These are phyloP conservation scores for Rhypophila decipiens DNA, from an alignment of 495 filamentous ascomycete species.

Conservation along the genomic window DNA sequence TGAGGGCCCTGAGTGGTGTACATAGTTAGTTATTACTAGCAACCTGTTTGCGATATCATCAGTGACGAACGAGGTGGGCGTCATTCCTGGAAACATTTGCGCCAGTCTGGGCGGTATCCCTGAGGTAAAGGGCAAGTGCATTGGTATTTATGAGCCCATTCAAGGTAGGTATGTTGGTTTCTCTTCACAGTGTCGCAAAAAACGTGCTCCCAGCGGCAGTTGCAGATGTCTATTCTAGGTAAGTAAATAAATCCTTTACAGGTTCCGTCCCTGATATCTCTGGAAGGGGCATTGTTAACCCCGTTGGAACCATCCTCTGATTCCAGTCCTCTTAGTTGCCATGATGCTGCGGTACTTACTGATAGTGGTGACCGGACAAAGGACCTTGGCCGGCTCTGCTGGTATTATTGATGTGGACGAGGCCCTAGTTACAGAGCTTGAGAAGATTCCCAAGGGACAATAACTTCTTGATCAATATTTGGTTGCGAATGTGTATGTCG, in stretches of 20 bases:
- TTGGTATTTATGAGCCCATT: slow-evolving; percentile 96
- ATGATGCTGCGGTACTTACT: slow-evolving; percentile 93
- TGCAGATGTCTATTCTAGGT: too few species aligned
- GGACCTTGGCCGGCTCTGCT: slow-evolving; percentile 70
- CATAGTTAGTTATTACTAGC: slow-evolving; percentile 82
- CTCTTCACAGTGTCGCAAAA: background rate
- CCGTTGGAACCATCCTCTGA: slow-evolving; percentile 77
- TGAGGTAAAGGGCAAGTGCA: slow-evolving; percentile 65
- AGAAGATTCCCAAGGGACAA: slow-evolving; percentile 42
- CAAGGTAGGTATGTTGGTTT: slow-evolving; percentile 61
- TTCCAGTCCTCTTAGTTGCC: slow-evolving; percentile 73
- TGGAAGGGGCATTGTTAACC: slow-evolving; percentile 83
- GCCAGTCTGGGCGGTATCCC: slow-evolving; percentile 84
- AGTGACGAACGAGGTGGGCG: slow-evolving; percentile 92
- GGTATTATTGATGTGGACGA: slow-evolving; percentile 77
- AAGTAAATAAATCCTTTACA: slow-evolving; percentile 17
- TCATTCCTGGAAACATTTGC: slow-evolving; percentile 88
- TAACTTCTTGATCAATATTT: too few species aligned
- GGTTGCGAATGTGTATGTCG: too few species aligned
- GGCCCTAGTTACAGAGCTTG: slow-evolving; percentile 66
- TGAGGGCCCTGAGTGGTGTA: slow-evolving; percentile 85
- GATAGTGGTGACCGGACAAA: slow-evolving; percentile 67
- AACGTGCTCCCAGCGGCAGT: too few species aligned
- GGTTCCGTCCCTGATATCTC: slow-evolving; percentile 72
- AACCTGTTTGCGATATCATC: slow-evolving; percentile 96